Evolutionary conservation across 176 grass and related monocot genomes (phyloP).

Genomic region (Zoysia pacifica): DNA sequence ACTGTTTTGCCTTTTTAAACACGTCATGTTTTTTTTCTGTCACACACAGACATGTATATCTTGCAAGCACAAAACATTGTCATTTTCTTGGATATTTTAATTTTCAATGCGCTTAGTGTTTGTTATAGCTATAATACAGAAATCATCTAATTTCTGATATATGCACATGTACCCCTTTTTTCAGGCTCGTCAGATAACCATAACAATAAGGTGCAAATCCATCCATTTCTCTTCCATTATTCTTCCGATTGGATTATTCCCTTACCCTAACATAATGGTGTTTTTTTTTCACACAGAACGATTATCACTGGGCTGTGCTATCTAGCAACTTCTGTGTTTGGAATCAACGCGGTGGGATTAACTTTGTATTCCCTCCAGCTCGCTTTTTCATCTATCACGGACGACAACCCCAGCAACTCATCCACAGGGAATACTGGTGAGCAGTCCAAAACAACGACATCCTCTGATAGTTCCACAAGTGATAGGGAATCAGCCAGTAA

Average conservation of each 20-base stretch:
- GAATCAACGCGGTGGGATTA: conserved; percentile 77
- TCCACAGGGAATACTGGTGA: conserved; percentile 46
- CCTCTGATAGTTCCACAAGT: conserved; percentile 48
- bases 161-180: conserved; percentile 19
- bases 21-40: background rate
- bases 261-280: conserved; percentile 6
- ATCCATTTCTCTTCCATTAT: conserved; percentile 17
- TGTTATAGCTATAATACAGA: conserved; percentile 4
- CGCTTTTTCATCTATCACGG: conserved; percentile 59
- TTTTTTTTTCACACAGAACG: conserved; percentile 58
- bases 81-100: background rate
- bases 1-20: background rate
- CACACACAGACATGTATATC: background rate
- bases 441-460: conserved; percentile 42
- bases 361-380: conserved; percentile 77
- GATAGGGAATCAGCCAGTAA: conserved; percentile 41
- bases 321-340: conserved; percentile 91
- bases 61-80: background rate
- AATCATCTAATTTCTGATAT: conserved; percentile 21
- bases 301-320: conserved; percentile 92
- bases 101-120: conserved; percentile 19
- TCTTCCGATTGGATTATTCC: conserved; percentile 1
- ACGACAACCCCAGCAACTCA: conserved; percentile 41
- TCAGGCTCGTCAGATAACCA: conserved; percentile 94
- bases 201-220: conserved; percentile 76